phyloP scores from a whole-genome alignment of 2,329 filamentous ascomycete species.

The Mycosphaerelloides madeirae region DNA sequence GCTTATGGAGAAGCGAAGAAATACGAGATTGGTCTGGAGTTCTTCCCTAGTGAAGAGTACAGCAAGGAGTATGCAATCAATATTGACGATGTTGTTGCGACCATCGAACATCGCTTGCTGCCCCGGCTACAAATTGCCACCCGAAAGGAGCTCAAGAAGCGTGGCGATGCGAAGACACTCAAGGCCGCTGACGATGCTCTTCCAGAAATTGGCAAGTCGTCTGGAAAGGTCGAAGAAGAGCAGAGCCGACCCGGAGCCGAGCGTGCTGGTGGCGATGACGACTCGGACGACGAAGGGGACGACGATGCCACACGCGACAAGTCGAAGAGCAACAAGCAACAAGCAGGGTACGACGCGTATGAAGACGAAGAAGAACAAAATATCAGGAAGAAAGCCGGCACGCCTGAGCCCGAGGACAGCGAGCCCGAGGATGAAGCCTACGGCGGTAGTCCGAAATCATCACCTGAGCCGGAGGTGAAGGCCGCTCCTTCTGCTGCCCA shows the following conservation, averaged over 20 bases:
- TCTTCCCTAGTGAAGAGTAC: constrained; percentile 84
- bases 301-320: constrained; percentile 63
- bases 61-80: constrained; percentile 77
- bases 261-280: constrained; percentile 60
- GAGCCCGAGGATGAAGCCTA: constrained; percentile 56
- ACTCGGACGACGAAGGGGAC: constrained; percentile 58
- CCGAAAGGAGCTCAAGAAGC: constrained; percentile 74
- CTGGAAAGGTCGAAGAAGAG: constrained; percentile 53
- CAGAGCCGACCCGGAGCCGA: constrained; percentile 41
- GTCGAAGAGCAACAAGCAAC: constrained; percentile 67
- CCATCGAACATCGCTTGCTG: constrained; percentile 77
- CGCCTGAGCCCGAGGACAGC: constrained; percentile 42
- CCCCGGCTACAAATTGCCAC: constrained; percentile 65
- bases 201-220: constrained; percentile 67
- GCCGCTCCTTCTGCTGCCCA: constrained; percentile 35
- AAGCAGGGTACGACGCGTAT: constrained; percentile 82
- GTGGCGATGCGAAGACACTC: constrained; percentile 54
- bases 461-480: constrained; percentile 29
- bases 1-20: constrained; percentile 70
- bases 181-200: constrained; percentile 60
- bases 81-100: constrained; percentile 68
- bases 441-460: constrained; percentile 41
- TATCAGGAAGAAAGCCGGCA: constrained; percentile 48
- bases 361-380: constrained; percentile 88
- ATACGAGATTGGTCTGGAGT: constrained; percentile 74